Conservation (phyloP, 768 basidiomycete genomes). For the Gloeostereum incarnatum region DNA sequence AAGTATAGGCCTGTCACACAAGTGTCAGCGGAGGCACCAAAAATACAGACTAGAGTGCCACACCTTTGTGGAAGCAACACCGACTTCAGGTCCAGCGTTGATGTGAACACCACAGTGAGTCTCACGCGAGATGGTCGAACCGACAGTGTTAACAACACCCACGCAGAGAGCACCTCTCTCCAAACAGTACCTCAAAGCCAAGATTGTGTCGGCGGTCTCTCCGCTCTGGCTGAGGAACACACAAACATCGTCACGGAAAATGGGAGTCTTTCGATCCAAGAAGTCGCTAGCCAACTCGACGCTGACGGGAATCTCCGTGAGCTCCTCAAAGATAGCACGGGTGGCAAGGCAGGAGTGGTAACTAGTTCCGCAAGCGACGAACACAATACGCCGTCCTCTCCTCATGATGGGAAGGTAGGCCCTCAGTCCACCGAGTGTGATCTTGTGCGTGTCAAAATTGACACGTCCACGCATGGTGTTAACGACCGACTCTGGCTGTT, state of each 20-base stretch:
- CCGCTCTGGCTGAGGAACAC: conserved; percentile 96
- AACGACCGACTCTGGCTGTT: conserved; percentile 98
- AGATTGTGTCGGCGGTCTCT: conserved; percentile 97
- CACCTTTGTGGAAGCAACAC: conserved; percentile 97
- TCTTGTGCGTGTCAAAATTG: conserved; percentile 89
- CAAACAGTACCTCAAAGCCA: conserved; percentile 92
- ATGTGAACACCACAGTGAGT: conserved; percentile 99
- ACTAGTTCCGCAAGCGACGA: conserved; percentile 96
- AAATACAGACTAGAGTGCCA: conserved; percentile 9
- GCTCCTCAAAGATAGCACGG: conserved; percentile 95
- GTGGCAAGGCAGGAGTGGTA: conserved; percentile 97
- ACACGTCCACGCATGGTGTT: conserved; percentile 99
- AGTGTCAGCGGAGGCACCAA: conserved; percentile 1
- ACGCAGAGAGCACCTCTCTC: conserved; percentile 95
- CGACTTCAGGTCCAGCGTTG: conserved; percentile 97
- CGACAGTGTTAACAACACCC: conserved; percentile 98
- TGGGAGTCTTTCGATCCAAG: conserved; percentile 96
- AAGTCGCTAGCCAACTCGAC: conserved; percentile 98
- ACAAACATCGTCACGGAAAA: conserved; percentile 97
- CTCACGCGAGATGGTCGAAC: conserved; percentile 95
- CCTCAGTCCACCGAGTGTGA: conserved; percentile 92
- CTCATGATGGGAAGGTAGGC: conserved; percentile 95
- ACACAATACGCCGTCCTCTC: conserved; percentile 88
- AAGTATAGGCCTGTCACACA: conserved; percentile 77
- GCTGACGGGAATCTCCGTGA: conserved; percentile 97